Percentiles rank a stretch among this genome's conserved stretches.
These are phyloP conservation scores for Cafeteria roenbergensis DNA, from an alignment of 108 stramenopile genomes.

Conservation along the genomic window DNA sequence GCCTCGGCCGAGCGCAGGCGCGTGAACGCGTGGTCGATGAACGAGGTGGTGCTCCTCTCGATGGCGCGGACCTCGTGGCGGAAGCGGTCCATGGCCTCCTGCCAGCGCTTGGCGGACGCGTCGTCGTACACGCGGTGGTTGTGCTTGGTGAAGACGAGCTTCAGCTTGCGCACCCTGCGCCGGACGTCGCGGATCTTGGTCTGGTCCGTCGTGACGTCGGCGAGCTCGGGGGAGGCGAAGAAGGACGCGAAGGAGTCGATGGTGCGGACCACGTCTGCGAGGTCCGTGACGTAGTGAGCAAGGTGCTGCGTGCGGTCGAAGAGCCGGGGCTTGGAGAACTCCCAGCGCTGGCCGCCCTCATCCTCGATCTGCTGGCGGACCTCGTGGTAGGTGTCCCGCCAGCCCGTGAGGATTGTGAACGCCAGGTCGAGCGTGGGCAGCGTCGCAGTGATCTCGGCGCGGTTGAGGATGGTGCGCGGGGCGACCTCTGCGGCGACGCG, in stretches of 20 bases:
- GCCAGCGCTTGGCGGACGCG: conserved; percentile 33
- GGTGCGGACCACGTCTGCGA: conserved; percentile 37
- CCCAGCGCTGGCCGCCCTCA: conserved; percentile 50
- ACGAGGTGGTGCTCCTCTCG: conserved; percentile 44
- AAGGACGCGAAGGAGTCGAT: conserved; percentile 53
- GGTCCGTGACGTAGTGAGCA: conserved; percentile 41
- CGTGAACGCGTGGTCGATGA: conserved; percentile 51
- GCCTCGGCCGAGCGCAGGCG: conserved; percentile 55
- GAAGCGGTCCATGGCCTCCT: conserved; percentile 43
- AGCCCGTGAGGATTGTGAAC: conserved; percentile 36
- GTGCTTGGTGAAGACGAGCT: conserved; percentile 13
- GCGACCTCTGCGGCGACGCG: conserved; percentile 35
- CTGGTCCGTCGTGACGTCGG: conserved; percentile 48
- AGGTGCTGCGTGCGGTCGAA: conserved; percentile 55
- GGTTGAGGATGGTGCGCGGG: conserved; percentile 30
- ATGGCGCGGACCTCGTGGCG: conserved; percentile 41
- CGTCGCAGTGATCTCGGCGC: too few relatives aligned
- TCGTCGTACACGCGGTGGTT: conserved; percentile 10
- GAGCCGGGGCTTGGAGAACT: conserved; percentile 46
- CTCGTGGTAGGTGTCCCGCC: conserved; percentile 43
- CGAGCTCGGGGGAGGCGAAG: conserved; percentile 47
- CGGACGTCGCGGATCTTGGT: conserved; percentile 48
- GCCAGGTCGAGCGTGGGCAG: conserved; percentile 37
- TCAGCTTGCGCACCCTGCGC: conserved; percentile 26
- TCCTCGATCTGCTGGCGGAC: conserved; percentile 48